Base-by-base conservation (phyloP, 2,329 filamentous ascomycete genomes). In the Apiospora phragmitis region DNA sequence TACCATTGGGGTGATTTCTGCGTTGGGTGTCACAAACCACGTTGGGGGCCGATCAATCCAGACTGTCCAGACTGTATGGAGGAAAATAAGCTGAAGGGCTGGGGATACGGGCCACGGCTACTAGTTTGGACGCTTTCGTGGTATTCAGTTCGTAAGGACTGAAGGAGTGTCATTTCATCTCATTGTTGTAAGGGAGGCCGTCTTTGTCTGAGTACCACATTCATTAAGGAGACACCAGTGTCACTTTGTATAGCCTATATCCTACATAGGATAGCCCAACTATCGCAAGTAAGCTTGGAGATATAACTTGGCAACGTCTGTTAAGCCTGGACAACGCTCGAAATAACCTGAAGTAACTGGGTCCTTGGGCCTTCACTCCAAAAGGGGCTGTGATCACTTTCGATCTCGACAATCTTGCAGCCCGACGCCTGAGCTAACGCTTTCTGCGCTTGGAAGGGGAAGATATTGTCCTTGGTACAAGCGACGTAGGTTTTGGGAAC, bases 401-500 rank as follows among this genome's bases (percentile, higher is more conserved):
- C 72, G 26, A 76, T 49, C 69, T 74, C 73, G 9, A 75, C 68
- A 3, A 75, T 55, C n/a, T 70, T 68, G 35, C 71, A 73, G 16
- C 70, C 71, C 18, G 69, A 70, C 9, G 68, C 66, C 41, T 71
- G 29, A 12, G 76, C 77, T 73, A 79, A 73, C 2, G 55, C 71
- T 29, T 72, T 42, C 26, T 80, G 77, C 1, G 8, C 55, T 4
- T 18, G 32, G 16, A 72, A 29, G 0, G 77, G 76, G 24, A 79
- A 68, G 0, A 69, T 41, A 0, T 70, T 43, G 55, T 80, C 79
- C 1, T 75, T 59, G 21, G 55, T 73, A 26, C 77, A 79, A 9
- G 74, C 71, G 9, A 80, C 70, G 18, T 79, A 80, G 0, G 76
- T 79, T 69, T 74, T 78, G 0, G 75, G 72, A 0, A 74, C 74